Evolutionary conservation across 176 grass and related monocot species (phyloP).

Genomic region (Eremochloa ophiuroides): DNA sequence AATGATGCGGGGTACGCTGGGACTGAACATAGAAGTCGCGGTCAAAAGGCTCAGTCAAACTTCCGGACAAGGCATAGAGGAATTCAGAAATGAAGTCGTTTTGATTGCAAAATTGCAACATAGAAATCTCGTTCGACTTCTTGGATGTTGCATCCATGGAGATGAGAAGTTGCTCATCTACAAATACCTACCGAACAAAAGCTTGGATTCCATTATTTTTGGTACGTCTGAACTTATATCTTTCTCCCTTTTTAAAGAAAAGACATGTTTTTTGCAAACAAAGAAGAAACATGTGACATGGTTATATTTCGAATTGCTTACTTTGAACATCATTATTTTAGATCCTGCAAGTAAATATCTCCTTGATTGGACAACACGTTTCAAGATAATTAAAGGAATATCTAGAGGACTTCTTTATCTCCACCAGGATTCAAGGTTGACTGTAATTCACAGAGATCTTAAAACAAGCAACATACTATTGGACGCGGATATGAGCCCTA

Average conservation of each 20-base stretch:
- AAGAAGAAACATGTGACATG: no score
- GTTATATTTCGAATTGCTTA: not conserved
- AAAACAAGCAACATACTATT: constrained; percentile 58
- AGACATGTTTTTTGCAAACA: no score
- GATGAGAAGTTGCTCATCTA: constrained; percentile 53
- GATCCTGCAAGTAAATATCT: not conserved
- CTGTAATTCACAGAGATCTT: constrained; percentile 43
- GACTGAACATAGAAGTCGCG: constrained; percentile 21
- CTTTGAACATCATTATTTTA: no score
- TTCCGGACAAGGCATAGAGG: constrained; percentile 46
- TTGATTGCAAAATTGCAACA: constrained; percentile 47
- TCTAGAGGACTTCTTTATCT: constrained; percentile 64
- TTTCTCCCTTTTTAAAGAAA: no score
- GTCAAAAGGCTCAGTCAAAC: constrained; percentile 40
- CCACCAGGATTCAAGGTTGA: constrained; percentile 59
- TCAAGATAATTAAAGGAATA: constrained; percentile 53
- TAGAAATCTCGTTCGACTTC: constrained; percentile 38
- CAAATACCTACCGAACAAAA: constrained; percentile 33
- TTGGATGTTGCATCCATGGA: constrained; percentile 39
- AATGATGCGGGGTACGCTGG: constrained; percentile 17
- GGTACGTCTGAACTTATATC: no score
- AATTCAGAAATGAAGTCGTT: constrained; percentile 44
- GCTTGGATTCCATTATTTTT: constrained; percentile 37
- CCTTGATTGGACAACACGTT: constrained; percentile 50
- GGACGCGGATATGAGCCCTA: constrained; percentile 45